These are phyloP conservation scores for Babesia gibsoni DNA, from an alignment of 169 alveolate species.

Conservation along the genomic window DNA sequence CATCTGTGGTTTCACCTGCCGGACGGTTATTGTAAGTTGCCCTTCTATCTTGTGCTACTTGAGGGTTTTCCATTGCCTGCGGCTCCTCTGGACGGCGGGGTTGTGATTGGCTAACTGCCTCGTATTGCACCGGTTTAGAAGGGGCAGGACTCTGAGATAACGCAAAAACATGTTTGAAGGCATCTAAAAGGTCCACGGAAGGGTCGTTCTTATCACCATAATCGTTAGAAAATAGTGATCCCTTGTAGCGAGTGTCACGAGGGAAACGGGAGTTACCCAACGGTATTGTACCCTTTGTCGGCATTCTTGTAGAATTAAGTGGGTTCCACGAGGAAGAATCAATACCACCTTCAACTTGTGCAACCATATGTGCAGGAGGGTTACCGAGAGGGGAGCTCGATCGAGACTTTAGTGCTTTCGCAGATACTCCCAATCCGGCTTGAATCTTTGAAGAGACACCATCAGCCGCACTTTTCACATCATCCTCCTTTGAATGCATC, in stretches of 20 bases:
- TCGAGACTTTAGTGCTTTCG: not conserved
- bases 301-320: not conserved
- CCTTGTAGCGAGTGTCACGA: not conserved
- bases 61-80: not conserved
- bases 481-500: conserved; percentile 9
- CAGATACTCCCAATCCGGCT: not conserved
- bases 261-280: not conserved
- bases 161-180: conserved; percentile 49
- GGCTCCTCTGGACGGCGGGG: not conserved
- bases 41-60: not conserved
- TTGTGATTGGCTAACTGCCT: not conserved
- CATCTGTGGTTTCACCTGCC: not conserved
- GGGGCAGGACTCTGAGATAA: not conserved
- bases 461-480: not conserved
- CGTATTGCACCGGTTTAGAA: not conserved
- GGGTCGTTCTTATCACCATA: conserved; percentile 61
- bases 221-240: conserved; percentile 52
- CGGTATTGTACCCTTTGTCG: not conserved
- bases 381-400: not conserved
- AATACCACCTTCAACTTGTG: not conserved
- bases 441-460: not conserved
- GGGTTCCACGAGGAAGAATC: not conserved
- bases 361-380: not conserved
- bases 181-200: conserved; percentile 26
- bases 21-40: not conserved